phyloP scores from a whole-genome alignment of 371 early-diverging fungal species.

The Mortierella sp. region DNA sequence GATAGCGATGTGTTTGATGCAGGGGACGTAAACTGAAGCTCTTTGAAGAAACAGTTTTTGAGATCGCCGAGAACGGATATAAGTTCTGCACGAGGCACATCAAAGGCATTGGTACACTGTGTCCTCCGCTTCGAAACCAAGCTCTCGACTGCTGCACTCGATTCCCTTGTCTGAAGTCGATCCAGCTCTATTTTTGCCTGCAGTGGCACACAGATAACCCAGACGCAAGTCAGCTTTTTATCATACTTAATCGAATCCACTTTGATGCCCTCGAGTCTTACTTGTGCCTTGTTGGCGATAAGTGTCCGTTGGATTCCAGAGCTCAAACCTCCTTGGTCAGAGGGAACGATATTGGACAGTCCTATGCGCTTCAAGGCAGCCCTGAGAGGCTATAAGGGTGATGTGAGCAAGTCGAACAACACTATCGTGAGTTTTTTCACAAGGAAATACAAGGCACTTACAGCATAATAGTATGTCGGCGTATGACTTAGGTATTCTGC shows the following conservation, averaged over 20 bases:
- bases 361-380: slow-evolving; percentile 55
- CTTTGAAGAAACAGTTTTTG: slow-evolving; percentile 41
- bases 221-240: too few species aligned
- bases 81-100: slow-evolving; percentile 39
- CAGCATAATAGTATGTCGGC: slow-evolving; percentile 63
- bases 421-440: background rate
- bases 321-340: slow-evolving; percentile 24
- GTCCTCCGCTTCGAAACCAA: slow-evolving; percentile 24
- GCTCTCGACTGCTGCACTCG: slow-evolving; percentile 11
- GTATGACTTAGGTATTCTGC: slow-evolving; percentile 68
- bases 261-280: background rate
- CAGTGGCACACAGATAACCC: too few species aligned
- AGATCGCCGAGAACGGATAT: slow-evolving; percentile 31
- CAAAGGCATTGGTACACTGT: slow-evolving; percentile 43
- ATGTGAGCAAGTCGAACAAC: slow-evolving; percentile 48
- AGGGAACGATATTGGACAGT: slow-evolving; percentile 25
- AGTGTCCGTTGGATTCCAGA: slow-evolving; percentile 18
- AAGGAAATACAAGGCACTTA: background rate
- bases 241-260: too few species aligned
- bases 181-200: slow-evolving; percentile 44
- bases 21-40: slow-evolving; percentile 24
- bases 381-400: slow-evolving; percentile 54
- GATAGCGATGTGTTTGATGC: slow-evolving; percentile 2
- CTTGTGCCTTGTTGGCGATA: slow-evolving; percentile 37
- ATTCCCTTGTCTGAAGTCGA: slow-evolving; percentile 15